phyloP scores from a whole-genome alignment of 2,329 filamentous ascomycete genomes.

The Neonectria magnoliae region DNA sequence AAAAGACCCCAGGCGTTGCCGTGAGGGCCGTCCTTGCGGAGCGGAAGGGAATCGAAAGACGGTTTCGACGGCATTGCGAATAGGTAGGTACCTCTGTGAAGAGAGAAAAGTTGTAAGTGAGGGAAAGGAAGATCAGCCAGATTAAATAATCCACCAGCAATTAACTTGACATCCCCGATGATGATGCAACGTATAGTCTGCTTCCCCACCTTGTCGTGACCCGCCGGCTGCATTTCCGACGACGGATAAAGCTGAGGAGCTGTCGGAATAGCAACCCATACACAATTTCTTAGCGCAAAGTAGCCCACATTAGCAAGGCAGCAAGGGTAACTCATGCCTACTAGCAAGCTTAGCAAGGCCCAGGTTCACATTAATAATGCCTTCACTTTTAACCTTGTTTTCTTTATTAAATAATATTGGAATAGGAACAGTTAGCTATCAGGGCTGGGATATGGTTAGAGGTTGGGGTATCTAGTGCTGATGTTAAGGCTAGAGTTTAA shows the following conservation, averaged over 20 bases:
- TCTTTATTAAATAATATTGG: too few species aligned
- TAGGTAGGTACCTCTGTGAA: not conserved
- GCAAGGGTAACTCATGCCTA: too few species aligned
- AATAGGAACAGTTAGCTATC: too few species aligned
- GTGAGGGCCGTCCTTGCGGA: constrained; percentile 58
- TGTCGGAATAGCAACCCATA: not conserved
- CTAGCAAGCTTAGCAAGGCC: too few species aligned
- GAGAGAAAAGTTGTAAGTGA: constrained; percentile 1
- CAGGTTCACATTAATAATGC: too few species aligned
- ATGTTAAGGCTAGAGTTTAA: too few species aligned
- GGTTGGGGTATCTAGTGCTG: too few species aligned
- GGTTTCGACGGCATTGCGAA: constrained; percentile 29
- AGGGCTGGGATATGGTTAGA: too few species aligned
- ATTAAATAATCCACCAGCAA: not conserved
- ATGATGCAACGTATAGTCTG: not conserved
- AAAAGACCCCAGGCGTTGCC: constrained; percentile 68
- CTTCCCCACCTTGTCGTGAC: not conserved
- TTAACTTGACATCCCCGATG: not conserved
- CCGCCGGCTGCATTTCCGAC: not conserved
- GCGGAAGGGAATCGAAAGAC: constrained; percentile 58
- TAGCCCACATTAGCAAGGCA: too few species aligned
- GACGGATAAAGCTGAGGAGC: not conserved
- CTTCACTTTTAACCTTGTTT: too few species aligned
- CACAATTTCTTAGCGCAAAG: too few species aligned
- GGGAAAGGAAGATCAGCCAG: not conserved